Evolutionary conservation across 2,329 filamentous ascomycete species (phyloP), one percentile per base, ranked within the genome.

Genomic region (Talaromyces pinophilus): DNA sequence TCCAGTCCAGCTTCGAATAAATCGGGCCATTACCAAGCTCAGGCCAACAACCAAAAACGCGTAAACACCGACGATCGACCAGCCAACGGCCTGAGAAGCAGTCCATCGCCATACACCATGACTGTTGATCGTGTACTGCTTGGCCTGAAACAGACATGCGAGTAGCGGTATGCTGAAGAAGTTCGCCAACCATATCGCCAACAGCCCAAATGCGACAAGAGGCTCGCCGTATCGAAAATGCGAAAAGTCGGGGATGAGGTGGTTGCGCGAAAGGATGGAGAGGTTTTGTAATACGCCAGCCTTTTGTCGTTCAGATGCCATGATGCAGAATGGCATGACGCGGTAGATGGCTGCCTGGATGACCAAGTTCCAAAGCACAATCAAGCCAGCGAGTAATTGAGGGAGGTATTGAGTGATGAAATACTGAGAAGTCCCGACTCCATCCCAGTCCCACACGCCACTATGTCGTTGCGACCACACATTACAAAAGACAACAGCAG

Each of bases 321-420:
- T 88, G n/a, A 87, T 84, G 25, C 88, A 85, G 75, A 96, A 96
- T 0, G 93, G 93, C 46, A 91, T 82, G 13, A 91, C 86, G 66
- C 94, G 88, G 69, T 90, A 87, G n/a, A 93, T 85, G 2, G 93
- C 87, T 0, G 85, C 84, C 71, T 92, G 86, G 46, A 97, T 82
- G 70, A 88, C 86, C 72, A 96, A 89, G 0, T 92, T 85, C 83
- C 92, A 96, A 6, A 97, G 76, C 55, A 95, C 83, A 42, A 96
- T 80, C 13, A 89, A 70, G 22, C 88, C 87, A 0, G 89, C 92
- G 15, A 96, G 74, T 0, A 96, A 81, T 65, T 93, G 92, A 1
- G 94, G 93, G 1, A 97, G 80, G 69, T 96, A 92, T 68, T 92
- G 87, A 76, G 96, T 95, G 57, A 96, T 78, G 76, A 97, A 97